Conservation (phyloP, 495 filamentous ascomycete genomes). For the Cercophora sp. region DNA sequence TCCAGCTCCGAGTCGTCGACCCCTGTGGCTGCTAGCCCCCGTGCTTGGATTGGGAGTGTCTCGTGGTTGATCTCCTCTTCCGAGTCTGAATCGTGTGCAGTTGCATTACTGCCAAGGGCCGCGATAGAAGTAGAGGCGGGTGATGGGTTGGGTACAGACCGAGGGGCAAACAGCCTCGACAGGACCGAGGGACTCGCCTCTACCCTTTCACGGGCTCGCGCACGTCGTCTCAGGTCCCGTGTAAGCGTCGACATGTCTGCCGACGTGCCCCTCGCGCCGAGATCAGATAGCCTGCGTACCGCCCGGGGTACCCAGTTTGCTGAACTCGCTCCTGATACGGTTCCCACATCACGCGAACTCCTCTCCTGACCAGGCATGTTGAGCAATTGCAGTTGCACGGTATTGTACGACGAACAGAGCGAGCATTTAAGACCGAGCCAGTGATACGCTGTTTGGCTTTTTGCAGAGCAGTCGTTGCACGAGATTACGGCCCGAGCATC, state of each 20-base stretch:
- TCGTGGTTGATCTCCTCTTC: no score
- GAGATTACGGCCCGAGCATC: constrained; percentile 76
- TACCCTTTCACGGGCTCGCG: not conserved
- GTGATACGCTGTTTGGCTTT: constrained; percentile 80
- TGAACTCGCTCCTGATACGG: no score
- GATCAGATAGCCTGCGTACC: not conserved
- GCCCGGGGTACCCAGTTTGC: not conserved
- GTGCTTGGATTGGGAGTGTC: not conserved
- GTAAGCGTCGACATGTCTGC: not conserved
- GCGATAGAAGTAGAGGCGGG: no score
- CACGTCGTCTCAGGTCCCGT: not conserved
- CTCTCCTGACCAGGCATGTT: constrained; percentile 26
- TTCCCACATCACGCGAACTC: no score
- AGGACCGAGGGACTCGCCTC: constrained; percentile 5
- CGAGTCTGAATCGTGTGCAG: no score
- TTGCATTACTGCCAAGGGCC: no score
- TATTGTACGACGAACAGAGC: constrained; percentile 81
- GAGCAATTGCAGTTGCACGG: constrained; percentile 62
- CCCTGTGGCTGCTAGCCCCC: not conserved
- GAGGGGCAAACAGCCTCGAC: not conserved
- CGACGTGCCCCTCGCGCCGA: not conserved
- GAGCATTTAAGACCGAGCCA: constrained; percentile 92
- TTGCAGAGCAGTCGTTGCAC: constrained; percentile 92
- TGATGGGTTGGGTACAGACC: no score
- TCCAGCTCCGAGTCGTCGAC: constrained; percentile 15